Conservation (phyloP, 495 filamentous ascomycete species). For the Aspergillus ellipticus region DNA sequence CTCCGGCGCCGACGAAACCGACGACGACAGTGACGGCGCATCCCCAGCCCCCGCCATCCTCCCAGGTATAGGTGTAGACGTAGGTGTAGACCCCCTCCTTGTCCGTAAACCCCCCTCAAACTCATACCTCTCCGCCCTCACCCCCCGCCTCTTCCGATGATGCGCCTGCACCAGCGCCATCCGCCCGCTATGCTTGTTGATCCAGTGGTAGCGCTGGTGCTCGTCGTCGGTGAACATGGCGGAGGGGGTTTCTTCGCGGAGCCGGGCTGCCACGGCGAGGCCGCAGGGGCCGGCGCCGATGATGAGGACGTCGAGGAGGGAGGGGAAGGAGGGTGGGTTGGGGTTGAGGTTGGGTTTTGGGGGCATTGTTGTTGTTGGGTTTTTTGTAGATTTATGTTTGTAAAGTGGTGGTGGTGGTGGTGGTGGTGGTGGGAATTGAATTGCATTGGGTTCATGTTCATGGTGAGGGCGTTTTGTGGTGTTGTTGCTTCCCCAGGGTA, state of each 20-base stretch:
- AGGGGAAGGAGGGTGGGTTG: constrained; percentile 13
- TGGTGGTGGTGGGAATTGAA: no score
- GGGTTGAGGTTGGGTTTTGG: not conserved
- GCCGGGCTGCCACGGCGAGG: constrained; percentile 55
- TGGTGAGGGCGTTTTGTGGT: no score
- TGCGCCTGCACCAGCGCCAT: constrained; percentile 41
- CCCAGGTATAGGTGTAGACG: no score
- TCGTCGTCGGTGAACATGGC: constrained; percentile 65
- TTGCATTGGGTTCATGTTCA: not conserved
- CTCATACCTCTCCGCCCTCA: constrained; percentile 31
- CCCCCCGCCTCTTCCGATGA: constrained; percentile 24
- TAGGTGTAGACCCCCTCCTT: no score
- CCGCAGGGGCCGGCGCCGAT: constrained; percentile 63
- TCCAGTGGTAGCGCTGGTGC: constrained; percentile 63
- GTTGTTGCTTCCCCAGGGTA: constrained; percentile 26
- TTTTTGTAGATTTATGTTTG: not conserved
- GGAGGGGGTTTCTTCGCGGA: constrained; percentile 58
- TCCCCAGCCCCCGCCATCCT: no score
- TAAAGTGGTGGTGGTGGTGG: not conserved
- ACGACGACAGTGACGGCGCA: constrained; percentile 28
- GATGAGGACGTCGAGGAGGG: constrained; percentile 56
- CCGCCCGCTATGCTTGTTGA: constrained; percentile 47
- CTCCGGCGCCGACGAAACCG: constrained; percentile 21
- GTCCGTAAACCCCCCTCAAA: constrained; percentile 14
- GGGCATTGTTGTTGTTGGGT: not conserved